These are phyloP conservation scores for Sicyos edulis DNA, from an alignment of 306 rosid genomes.

Conservation along the genomic window DNA sequence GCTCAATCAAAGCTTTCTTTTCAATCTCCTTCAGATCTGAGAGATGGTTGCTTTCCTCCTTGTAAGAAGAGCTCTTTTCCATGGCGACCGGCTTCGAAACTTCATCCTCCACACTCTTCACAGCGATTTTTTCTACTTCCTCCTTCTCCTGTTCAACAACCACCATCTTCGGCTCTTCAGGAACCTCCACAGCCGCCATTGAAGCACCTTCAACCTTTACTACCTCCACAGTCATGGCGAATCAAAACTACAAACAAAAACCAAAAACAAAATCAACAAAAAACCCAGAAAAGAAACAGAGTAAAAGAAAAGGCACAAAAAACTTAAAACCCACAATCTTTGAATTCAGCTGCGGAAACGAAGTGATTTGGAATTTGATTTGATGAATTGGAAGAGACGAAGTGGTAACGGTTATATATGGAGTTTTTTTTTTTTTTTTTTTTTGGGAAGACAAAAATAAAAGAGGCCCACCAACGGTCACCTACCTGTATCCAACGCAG, in stretches of 20 bases:
- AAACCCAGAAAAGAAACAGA: background rate
- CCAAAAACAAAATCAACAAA: background rate
- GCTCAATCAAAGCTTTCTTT: too few relatives aligned
- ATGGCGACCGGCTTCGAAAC: slow-evolving; percentile 18
- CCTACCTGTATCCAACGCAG: slow-evolving; percentile 39
- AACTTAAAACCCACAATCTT: background rate
- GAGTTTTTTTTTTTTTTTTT: too few relatives aligned
- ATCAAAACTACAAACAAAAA: background rate
- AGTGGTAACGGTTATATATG: slow-evolving; percentile 31
- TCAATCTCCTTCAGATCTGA: too few relatives aligned
- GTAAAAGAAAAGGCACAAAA: background rate
- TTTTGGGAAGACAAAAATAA: background rate
- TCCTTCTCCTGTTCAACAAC: slow-evolving; percentile 8
- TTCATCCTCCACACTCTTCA: slow-evolving; percentile 13
- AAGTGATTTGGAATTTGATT: background rate
- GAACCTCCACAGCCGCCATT: slow-evolving; percentile 11
- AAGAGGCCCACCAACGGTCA: slow-evolving; percentile 42
- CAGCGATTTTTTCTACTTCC: slow-evolving; percentile 19
- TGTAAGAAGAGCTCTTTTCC: slow-evolving; percentile 40
- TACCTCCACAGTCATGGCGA: slow-evolving; percentile 40
- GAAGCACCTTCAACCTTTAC: slow-evolving; percentile 32
- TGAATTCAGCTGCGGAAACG: background rate
- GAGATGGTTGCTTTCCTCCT: slow-evolving; percentile 41
- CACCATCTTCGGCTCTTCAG: slow-evolving; percentile 21
- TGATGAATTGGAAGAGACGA: background rate